A percentile compares a stretch with the other conserved stretches of the same genome.
phyloP scores from a whole-genome alignment of 306 rosid genomes.

The Pterocarpus macrocarpus region DNA sequence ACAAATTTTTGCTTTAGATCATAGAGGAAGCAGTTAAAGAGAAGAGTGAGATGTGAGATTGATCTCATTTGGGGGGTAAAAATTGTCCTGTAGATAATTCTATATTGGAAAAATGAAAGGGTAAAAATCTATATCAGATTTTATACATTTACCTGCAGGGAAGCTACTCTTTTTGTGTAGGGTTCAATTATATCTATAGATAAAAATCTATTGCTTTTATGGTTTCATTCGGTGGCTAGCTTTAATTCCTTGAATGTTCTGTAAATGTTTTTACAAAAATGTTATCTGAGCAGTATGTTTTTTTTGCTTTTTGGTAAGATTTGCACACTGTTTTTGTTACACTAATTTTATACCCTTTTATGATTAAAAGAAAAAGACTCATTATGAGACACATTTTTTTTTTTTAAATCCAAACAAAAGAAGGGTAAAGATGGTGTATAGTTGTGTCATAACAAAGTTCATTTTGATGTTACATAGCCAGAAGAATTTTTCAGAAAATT shows the following conservation, averaged over 20 bases:
- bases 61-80: slow-evolving; percentile 27
- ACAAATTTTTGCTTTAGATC: slow-evolving; percentile 74
- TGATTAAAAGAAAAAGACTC: no score
- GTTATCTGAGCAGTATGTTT: no score
- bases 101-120: slow-evolving; percentile 45
- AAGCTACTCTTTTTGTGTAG: slow-evolving; percentile 30
- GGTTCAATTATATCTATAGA: slow-evolving; percentile 20
- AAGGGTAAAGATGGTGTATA: no score
- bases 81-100: slow-evolving; percentile 57
- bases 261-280: no score
- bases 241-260: slow-evolving; percentile 29
- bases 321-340: no score
- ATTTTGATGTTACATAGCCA: no score
- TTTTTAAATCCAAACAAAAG: no score
- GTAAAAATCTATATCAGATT: slow-evolving; percentile 55
- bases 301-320: no score
- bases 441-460: no score
- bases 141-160: slow-evolving; percentile 37
- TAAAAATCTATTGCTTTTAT: slow-evolving; percentile 30
- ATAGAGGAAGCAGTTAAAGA: slow-evolving; percentile 60
- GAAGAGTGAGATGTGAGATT: slow-evolving; percentile 70
- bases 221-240: not conserved
- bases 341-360: no score
- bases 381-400: no score
- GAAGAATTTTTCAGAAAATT: no score